A percentile compares a stretch with the other conserved stretches of the same genome.
Conservation (phyloP, 192 early-diverging fungal species). For the Entomortierella lignicola region DNA sequence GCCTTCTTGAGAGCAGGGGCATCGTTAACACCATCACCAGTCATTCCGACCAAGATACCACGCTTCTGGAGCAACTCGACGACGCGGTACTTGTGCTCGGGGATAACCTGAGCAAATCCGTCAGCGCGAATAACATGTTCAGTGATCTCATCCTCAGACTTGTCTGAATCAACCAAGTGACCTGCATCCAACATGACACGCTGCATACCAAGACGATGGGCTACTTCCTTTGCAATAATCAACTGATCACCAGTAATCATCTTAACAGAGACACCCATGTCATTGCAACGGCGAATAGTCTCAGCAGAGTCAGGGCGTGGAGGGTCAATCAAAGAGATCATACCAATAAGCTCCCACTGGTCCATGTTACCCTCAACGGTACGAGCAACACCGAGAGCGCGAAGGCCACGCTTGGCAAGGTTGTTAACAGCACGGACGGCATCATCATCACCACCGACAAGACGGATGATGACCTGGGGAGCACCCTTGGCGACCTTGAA, state of each 20-base stretch:
- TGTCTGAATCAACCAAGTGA: conserved; percentile 81
- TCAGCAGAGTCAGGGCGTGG: conserved; percentile 84
- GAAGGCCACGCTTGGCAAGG: conserved; percentile 82
- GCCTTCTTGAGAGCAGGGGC: conserved; percentile 98
- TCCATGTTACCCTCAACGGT: conserved; percentile 75
- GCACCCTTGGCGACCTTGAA: conserved; percentile 96
- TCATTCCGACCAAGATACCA: conserved; percentile 90
- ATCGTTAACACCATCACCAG: conserved; percentile 98
- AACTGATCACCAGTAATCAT: conserved; percentile 93
- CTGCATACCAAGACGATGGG: conserved; percentile 85
- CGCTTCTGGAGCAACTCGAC: conserved; percentile 94
- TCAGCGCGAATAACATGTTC: conserved; percentile 88
- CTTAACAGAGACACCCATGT: conserved; percentile 85
- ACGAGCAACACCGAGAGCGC: conserved; percentile 88
- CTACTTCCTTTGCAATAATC: conserved; percentile 88
- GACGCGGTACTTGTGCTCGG: conserved; percentile 97
- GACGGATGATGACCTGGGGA: conserved; percentile 89
- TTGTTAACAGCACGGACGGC: conserved; percentile 84
- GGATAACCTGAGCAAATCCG: conserved; percentile 97
- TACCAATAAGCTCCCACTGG: conserved; percentile 79
- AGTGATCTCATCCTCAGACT: conserved; percentile 83
- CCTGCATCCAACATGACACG: conserved; percentile 87
- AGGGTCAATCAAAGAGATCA: conserved; percentile 86
- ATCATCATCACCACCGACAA: conserved; percentile 84
- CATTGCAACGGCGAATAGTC: conserved; percentile 82